Base-by-base conservation (phyloP, 805 yeast genomes). In the Myxozyma vanderwaltii region DNA sequence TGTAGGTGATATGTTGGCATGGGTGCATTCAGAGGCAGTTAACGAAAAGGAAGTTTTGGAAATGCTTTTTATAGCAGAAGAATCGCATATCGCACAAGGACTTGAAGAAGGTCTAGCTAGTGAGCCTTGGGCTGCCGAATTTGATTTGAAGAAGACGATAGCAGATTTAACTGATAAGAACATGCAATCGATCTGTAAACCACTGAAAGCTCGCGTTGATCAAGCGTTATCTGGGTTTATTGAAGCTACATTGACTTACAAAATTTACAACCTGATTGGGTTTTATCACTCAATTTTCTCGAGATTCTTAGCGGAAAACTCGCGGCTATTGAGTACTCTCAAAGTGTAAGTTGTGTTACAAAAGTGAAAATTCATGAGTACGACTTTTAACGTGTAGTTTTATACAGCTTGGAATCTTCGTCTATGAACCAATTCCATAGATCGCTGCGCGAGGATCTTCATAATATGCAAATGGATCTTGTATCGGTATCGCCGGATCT, bases 1-100 rank as follows among this genome's bases (percentile, higher is more conserved):
- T 64, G 77, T 89, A 17, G 96, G 97, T 26, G 97, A 91, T 70
- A 79, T 94, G 33, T 75, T 94, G 39, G 98, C 98, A 0, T 88
- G 88, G 76, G 80, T 91, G 1, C 97, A 94, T 70, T 82, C 91
- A 1, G 80, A 89, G 3, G 85, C 91, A 31, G 96, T 91, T 3
- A 89, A 89, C 73, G 99, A 94, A 72, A 80, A 84, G 41, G 99
- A 94, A 69, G 78, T 86, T 31, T 79, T 92, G 4, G 79, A 79
- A 7, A 79, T 84, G 19, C 73, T 92, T 51, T 85, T 92, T 56
- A 79, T 79, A 47, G 73, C 76, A 46, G 74, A 74, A 39, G 68
- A 66, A 13, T 61, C 68, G 39, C 45, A 65, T 26, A 59, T 59
- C 24, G 46, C 54, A 23, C 52, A 51, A 24, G 50, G 62, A 7